These are phyloP conservation scores for Capniomyces stellatus DNA, from an alignment of 371 early-diverging fungal species.

Conservation along the genomic window DNA sequence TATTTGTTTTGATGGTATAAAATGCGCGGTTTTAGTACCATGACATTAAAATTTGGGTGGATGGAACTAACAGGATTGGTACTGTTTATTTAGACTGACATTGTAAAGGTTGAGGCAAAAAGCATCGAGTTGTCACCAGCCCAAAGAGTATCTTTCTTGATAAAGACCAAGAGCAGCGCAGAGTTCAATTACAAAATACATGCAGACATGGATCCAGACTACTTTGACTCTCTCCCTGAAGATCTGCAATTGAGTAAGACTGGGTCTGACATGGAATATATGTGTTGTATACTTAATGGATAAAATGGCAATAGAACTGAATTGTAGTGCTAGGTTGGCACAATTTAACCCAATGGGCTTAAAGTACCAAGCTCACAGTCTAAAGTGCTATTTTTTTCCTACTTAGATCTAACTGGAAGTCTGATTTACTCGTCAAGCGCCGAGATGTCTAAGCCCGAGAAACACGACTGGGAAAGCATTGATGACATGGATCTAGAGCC, in stretches of 20 bases:
- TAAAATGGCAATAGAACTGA: no score
- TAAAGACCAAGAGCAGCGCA: conserved; percentile 45
- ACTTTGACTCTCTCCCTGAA: conserved; percentile 48
- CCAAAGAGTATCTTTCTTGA: conserved; percentile 50
- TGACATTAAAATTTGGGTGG: background rate
- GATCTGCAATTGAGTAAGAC: no score
- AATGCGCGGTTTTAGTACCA: no score
- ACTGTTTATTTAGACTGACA: conserved; percentile 19
- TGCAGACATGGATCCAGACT: conserved; percentile 51
- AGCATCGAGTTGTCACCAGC: conserved; percentile 39
- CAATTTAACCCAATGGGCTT: no score
- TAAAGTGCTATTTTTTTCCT: no score
- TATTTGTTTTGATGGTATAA: no score
- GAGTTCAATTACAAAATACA: conserved; percentile 46
- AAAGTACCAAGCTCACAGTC: no score
- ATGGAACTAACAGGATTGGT: background rate
- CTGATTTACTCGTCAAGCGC: conserved; percentile 8
- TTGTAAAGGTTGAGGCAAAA: conserved; percentile 21
- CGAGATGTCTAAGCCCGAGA: background rate
- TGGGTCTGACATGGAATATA: no score
- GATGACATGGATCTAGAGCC: conserved; percentile 14
- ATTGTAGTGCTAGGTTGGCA: no score
- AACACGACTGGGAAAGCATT: conserved; percentile 14
- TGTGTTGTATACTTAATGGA: no score
- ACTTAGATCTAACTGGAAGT: conserved; percentile 20